A percentile compares a stretch with the other conserved stretches of the same genome.
Conservation (phyloP, 2,329 filamentous ascomycete genomes). For the Pseudogymnoascus sp. region DNA sequence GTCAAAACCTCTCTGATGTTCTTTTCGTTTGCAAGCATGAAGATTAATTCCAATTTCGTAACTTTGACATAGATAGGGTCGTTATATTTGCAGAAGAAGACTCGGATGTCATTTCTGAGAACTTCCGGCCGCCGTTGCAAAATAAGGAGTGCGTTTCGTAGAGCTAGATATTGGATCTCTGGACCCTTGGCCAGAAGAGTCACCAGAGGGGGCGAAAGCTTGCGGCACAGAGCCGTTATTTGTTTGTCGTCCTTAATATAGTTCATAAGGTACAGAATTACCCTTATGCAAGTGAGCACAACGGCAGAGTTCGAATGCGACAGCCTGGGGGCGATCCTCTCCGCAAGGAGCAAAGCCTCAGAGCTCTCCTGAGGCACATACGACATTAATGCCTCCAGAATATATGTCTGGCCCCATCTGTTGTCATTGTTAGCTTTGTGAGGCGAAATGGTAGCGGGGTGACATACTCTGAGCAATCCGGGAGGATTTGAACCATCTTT, state of each 20-base stretch:
- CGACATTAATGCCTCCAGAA: slow-evolving; percentile 93
- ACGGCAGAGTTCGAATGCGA: slow-evolving; percentile 97
- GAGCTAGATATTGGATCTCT: slow-evolving; percentile 94
- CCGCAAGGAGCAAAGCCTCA: slow-evolving; percentile 83
- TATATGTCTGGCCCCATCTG: slow-evolving; percentile 98
- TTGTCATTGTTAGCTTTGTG: slow-evolving; percentile 13
- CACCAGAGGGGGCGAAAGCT: slow-evolving; percentile 89
- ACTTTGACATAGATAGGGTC: slow-evolving; percentile 99
- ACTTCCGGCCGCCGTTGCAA: slow-evolving; percentile 90
- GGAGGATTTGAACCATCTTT: slow-evolving; percentile 93
- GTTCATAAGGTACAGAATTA: slow-evolving; percentile 97
- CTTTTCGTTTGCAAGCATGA: slow-evolving; percentile 92
- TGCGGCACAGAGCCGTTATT: slow-evolving; percentile 78
- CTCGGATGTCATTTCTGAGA: slow-evolving; percentile 88
- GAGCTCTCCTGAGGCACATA: slow-evolving; percentile 89
- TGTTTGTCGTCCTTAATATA: slow-evolving; percentile 92
- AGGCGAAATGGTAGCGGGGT: not conserved
- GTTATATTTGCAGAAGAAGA: slow-evolving; percentile 99
- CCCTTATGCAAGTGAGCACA: slow-evolving; percentile 90
- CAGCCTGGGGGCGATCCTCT: slow-evolving; percentile 88
- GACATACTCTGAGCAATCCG: slow-evolving; percentile 91
- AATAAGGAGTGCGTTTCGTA: slow-evolving; percentile 90
- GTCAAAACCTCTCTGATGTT: slow-evolving; percentile 95
- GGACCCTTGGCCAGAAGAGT: slow-evolving; percentile 92
- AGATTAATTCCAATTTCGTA: slow-evolving; percentile 95